Evolutionary conservation across 345 rosid species (phyloP), one percentile per base, ranked within the genome.

Genomic region (Trapa incisa): DNA sequence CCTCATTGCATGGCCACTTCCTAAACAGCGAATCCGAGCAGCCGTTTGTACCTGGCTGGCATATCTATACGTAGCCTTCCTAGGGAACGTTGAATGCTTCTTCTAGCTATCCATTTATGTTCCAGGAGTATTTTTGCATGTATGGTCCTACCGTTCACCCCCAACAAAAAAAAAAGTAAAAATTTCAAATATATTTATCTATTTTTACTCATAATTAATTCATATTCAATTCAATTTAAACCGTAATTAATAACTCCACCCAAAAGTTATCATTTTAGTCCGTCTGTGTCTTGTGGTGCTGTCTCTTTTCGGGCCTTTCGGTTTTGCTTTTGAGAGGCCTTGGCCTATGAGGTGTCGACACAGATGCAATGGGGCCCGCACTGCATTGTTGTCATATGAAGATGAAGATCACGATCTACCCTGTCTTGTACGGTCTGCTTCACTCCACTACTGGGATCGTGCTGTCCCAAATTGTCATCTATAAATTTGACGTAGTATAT

Each of bases 1-100:
- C 75, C 81, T 1, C 68, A 74, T 35, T 93, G 98, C 91, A 87
- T 90, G 70, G 97, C 98, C 71, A 88, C 94, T 37, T 85, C 89
- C 65, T 85, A n/a, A n/a, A n/a, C n/a, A 74, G 79, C 32, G 45
- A 3, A 56, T 41, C 52, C 54, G 22, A 53, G n/a, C n/a, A n/a
- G n/a, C 35, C 48, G 0, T 56, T 35, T 13, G 22, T 8, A 14
- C 3, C 36, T 5, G 48, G 57, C 43, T n/a, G n/a, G n/a, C n/a
- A n/a, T n/a, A n/a, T n/a, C n/a, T n/a, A n/a, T n/a, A n/a, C n/a
- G 11, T 47, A 54, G 58, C 41, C 36, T 16, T 7, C 33, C 38
- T 32, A 11, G 7, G 7, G 7, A 32, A 35, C 57, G 57, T 56
- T 13, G 13, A 45, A 2, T 39, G 47, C 1, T 45, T 45, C 47